Conservation (phyloP, 495 filamentous ascomycete genomes). For the Daldinia childiae region DNA sequence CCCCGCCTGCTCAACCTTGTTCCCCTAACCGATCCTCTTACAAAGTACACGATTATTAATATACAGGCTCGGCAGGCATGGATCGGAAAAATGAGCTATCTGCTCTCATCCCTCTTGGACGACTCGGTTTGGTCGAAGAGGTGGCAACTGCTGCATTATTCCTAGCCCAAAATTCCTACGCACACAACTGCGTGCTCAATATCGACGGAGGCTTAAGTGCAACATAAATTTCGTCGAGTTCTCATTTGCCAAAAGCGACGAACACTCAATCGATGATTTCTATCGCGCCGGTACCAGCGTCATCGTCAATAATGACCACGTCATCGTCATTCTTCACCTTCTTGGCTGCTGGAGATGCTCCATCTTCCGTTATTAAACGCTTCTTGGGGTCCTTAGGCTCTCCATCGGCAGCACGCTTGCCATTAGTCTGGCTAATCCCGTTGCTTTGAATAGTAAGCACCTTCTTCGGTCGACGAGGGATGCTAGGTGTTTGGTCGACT, state of each 20-base stretch:
- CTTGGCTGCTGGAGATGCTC: slow-evolving; percentile 46
- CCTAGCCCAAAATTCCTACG: slow-evolving; percentile 78
- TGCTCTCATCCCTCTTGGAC: slow-evolving; percentile 68
- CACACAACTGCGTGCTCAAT: slow-evolving; percentile 85
- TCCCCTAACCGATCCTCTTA: slow-evolving; percentile 4
- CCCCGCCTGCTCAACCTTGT: slow-evolving; percentile 3
- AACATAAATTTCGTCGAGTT: slow-evolving; percentile 47
- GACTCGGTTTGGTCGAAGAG: slow-evolving; percentile 73
- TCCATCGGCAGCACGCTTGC: slow-evolving; percentile 41
- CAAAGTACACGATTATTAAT: slow-evolving; percentile 44
- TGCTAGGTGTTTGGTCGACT: slow-evolving; percentile 48
- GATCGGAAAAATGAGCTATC: slow-evolving; percentile 43
- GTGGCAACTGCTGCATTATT: slow-evolving; percentile 85
- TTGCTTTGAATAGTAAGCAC: slow-evolving; percentile 46
- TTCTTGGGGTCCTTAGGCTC: slow-evolving; percentile 47
- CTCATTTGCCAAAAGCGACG: background rate
- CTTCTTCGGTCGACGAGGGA: slow-evolving; percentile 59
- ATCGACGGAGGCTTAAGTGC: slow-evolving; percentile 87
- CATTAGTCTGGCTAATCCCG: slow-evolving; percentile 41
- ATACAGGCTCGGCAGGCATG: slow-evolving; percentile 46
- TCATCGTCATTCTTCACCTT: slow-evolving; percentile 59
- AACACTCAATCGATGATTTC: slow-evolving; percentile 70
- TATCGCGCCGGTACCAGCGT: slow-evolving; percentile 71
- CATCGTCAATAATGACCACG: slow-evolving; percentile 63
- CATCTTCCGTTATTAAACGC: slow-evolving; percentile 49